Percentiles rank a stretch among this genome's conserved stretches.
phyloP scores from a whole-genome alignment of 768 basidiomycete species.

The Wakefieldia striispora region DNA sequence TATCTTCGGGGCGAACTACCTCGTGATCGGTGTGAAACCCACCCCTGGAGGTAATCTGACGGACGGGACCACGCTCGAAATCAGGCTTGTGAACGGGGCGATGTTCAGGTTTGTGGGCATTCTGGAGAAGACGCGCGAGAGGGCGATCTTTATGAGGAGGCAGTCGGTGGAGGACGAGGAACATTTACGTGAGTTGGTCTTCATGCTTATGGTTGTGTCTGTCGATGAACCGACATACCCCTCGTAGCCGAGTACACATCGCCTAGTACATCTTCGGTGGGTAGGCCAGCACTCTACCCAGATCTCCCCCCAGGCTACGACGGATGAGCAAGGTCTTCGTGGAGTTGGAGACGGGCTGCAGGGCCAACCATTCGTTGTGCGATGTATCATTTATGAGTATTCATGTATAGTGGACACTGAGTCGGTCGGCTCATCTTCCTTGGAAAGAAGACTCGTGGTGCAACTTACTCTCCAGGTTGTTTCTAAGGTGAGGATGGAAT shows the following conservation, averaged over 20 bases:
- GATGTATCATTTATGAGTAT: not conserved
- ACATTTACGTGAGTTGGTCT: constrained; percentile 26
- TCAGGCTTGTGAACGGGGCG: constrained; percentile 63
- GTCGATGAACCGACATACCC: not conserved
- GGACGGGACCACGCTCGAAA: constrained; percentile 60
- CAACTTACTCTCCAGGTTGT: too few species aligned
- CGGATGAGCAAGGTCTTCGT: constrained; percentile 12
- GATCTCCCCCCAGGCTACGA: constrained; percentile 33
- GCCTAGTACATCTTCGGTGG: constrained; percentile 17
- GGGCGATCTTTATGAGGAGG: constrained; percentile 71
- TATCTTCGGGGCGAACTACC: constrained; percentile 64
- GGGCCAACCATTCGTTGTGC: not conserved
- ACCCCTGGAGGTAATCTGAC: constrained; percentile 65
- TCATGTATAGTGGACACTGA: too few species aligned
- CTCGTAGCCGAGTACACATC: constrained; percentile 30
- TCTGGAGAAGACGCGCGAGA: constrained; percentile 76
- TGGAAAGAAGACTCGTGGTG: too few species aligned
- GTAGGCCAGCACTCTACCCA: constrained; percentile 14
- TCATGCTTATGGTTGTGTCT: not conserved
- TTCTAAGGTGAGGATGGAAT: too few species aligned
- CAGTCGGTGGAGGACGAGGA: constrained; percentile 40
- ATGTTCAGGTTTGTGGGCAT: constrained; percentile 73
- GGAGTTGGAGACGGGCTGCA: not conserved
- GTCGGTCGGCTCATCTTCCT: too few species aligned
- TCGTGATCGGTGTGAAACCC: constrained; percentile 65